Base-by-base conservation (phyloP, 1,139 yeast genomes). In the Candida anutae region DNA sequence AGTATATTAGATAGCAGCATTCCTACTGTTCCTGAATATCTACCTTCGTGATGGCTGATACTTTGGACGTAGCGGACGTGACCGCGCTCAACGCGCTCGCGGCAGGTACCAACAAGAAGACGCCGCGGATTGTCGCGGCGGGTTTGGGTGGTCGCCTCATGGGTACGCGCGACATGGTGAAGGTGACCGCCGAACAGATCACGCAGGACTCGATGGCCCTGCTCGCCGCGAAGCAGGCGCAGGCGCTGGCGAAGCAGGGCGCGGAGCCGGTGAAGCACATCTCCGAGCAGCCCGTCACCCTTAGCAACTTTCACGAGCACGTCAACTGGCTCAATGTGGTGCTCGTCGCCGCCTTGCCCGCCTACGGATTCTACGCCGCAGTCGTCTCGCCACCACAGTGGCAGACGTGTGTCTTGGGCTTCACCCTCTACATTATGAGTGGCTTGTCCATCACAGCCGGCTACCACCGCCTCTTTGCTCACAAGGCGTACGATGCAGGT, bases 401-500 rank as follows among this genome's bases (percentile, higher is more conserved):
- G 45, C 73, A 78, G 54, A 82, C 95, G 4, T 52, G 71, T 3
- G 35, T 66, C 3, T 70, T 83, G 48, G 74, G 87, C 0, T 38
- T 84, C 24, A 31, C 69, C 24, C 66, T 82, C 45, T 90, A 87
- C 57, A 55, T 62, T 24, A 52, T 77, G 39, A 76, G 88, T 37
- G 98, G 98, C 42, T 43, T 85, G 22, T 88, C 96, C 28, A 87
- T 90, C 53, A 90, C 98, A 22, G 98, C 94, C n/a, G 95, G 94
- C 23, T 84, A 84, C 60, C 94, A 84, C 50, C 72, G 95, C 46
- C 57, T 79, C 45, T 84, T 81, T 79, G 72, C 98, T 21, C 98
- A 90, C 63, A 78, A 90, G 49, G 68, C 96, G 14, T 90, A 83
- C 58, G 72, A 72, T 34, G 96, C 93, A 25, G 65, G 69, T 29